Evolutionary conservation across 176 grass and related monocot species (phyloP).

Genomic region (Zea luxurians): DNA sequence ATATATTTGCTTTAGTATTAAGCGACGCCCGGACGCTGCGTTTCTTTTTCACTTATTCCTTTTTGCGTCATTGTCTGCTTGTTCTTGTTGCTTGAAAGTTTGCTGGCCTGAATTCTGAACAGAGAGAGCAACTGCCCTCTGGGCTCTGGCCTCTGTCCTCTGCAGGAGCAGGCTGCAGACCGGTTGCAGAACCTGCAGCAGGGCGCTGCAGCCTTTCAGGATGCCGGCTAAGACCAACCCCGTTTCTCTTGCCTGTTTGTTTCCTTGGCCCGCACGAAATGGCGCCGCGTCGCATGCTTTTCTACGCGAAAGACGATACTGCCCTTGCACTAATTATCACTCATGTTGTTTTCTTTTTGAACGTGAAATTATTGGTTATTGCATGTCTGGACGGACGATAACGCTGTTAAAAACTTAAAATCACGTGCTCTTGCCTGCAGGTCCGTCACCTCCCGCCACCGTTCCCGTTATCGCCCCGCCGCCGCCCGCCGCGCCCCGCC

Average conservation of each 20-base stretch:
- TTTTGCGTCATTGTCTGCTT: background rate
- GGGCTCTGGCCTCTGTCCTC: background rate
- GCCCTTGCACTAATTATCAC: background rate
- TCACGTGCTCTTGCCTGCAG: background rate
- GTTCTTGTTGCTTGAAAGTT: background rate
- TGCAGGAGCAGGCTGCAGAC: background rate
- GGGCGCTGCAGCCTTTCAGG: background rate
- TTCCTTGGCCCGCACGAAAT: constrained; percentile 26
- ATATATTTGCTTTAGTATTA: background rate
- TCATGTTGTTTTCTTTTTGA: background rate
- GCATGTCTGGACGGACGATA: no score
- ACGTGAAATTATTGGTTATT: background rate
- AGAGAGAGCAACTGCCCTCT: background rate
- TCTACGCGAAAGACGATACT: background rate
- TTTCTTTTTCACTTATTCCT: background rate
- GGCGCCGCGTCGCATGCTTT: background rate
- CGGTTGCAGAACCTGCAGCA: background rate
- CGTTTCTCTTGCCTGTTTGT: background rate
- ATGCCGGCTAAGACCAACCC: background rate
- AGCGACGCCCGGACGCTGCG: background rate
- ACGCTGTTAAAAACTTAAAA: background rate
- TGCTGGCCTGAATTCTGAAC: background rate
- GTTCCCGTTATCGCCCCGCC: background rate
- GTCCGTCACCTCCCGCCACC: constrained; percentile 30
- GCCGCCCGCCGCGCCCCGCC: constrained; percentile 15